Evolutionary conservation across 2,329 filamentous ascomycete genomes (phyloP), one percentile per base, ranked within the genome.

Genomic region (Drechslerella coelobrocha): DNA sequence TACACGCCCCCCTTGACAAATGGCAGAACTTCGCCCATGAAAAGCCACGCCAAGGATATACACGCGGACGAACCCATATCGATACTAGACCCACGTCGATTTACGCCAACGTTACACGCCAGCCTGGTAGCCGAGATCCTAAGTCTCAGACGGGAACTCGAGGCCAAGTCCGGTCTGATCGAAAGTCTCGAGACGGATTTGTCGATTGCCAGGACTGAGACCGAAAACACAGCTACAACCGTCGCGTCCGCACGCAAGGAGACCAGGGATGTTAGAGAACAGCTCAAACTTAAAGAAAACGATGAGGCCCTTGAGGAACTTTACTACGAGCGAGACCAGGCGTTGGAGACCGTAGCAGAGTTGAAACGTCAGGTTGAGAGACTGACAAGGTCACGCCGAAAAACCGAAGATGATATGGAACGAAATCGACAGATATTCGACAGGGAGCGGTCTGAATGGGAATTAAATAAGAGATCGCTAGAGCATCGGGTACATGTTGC

Each of bases 111-210:
- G 0, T 81, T 99, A 9, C 94, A 97, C 78, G 94, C 94, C 7
- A 97, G 91, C 53, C 82, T 99, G 5, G 93, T 99, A 0, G 93
- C 93, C 0, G 94, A 99, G 78, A 99, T 99, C 73, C 82, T 99
- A 39, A 86, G 88, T 1, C 81, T 99, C 53, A 87, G 92, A 21
- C 85, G 94, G 65, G 94, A 99, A 73, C 86, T 97, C 72, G 94
- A 99, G 77, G 91, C 90, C 43, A 97, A 96, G 79, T 85, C 88
- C 47, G 90, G 87, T 75, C 84, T 91, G 57, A 96, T 99, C 60
- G 92, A 97, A 77, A 87, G 85, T 57, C 82, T 99, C 14, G 94
- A 99, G 79, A 82, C 84, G 0, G 87, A 84, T 24, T 81, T 99
- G 31, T 87, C 95, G 72, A 81, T 84, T 0, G 83, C 87, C 0